Conservation (phyloP, 192 early-diverging fungal genomes). For the Umbelopsis isabellina region DNA sequence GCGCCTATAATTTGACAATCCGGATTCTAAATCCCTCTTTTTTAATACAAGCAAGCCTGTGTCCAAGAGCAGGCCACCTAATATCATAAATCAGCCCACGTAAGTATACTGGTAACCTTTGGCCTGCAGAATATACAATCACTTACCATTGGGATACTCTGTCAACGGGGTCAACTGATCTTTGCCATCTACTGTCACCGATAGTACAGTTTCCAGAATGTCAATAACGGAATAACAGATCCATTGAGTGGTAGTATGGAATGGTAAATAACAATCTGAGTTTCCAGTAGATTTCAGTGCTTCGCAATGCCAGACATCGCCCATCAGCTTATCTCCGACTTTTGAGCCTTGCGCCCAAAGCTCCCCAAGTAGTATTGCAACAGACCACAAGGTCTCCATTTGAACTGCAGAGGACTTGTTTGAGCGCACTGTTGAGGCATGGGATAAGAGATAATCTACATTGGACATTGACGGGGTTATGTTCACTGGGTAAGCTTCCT, state of each 20-base stretch:
- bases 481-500: too few relatives aligned
- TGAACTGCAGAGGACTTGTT: slow-evolving; percentile 47
- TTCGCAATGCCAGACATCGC: slow-evolving; percentile 43
- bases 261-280: slow-evolving; percentile 64
- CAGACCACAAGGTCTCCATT: slow-evolving; percentile 77
- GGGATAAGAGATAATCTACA: slow-evolving; percentile 65
- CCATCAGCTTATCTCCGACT: slow-evolving; percentile 11
- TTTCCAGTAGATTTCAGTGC: slow-evolving; percentile 22
- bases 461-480: too few relatives aligned
- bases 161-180: slow-evolving; percentile 84
- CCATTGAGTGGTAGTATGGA: slow-evolving; percentile 96
- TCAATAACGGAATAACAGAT: slow-evolving; percentile 92
- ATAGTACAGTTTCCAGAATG: slow-evolving; percentile 59
- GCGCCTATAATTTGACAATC: slow-evolving; percentile 53
- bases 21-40: slow-evolving; percentile 55
- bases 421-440: slow-evolving; percentile 50
- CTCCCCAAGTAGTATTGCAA: slow-evolving; percentile 75
- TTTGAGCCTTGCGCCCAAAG: slow-evolving; percentile 71
- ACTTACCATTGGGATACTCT: slow-evolving; percentile 77
- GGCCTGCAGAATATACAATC: neutral
- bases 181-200: slow-evolving; percentile 58
- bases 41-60: slow-evolving; percentile 75
- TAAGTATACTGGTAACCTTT: neutral
- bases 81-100: neutral
- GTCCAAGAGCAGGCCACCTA: slow-evolving; percentile 87